Conservation (phyloP, 2,329 filamentous ascomycete genomes). For the Exophiala viscosa region DNA sequence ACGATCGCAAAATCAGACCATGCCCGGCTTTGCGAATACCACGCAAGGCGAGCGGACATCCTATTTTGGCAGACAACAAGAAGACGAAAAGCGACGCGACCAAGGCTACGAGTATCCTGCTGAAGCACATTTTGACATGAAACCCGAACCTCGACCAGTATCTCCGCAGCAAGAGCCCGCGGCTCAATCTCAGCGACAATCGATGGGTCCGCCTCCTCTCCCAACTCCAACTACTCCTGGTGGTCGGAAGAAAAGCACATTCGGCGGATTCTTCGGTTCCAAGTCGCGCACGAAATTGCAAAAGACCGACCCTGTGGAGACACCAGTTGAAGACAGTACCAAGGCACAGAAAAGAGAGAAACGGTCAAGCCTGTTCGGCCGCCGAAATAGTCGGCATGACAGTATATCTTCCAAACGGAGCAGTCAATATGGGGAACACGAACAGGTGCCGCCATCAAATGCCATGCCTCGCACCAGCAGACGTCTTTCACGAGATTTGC, state of each 20-base stretch:
- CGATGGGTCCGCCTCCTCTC: constrained; percentile 8
- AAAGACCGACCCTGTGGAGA: constrained; percentile 7
- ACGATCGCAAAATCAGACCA: constrained; percentile 4
- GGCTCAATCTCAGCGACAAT: constrained; percentile 9
- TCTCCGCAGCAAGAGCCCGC: not conserved
- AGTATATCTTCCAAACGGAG: constrained; percentile 23
- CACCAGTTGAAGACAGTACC: not conserved
- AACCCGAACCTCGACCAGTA: not conserved
- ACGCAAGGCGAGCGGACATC: not conserved
- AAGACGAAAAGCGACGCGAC: not conserved
- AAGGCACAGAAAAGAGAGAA: constrained; percentile 15
- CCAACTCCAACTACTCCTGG: not conserved
- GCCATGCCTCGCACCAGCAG: constrained; percentile 1
- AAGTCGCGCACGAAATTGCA: constrained; percentile 18
- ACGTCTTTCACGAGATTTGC: constrained; percentile 10
- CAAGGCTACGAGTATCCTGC: not conserved
- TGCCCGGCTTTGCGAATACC: too few species aligned
- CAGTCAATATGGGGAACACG: constrained; percentile 9
- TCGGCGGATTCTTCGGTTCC: constrained; percentile 20
- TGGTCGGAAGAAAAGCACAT: constrained; percentile 15
- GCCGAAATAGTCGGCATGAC: constrained; percentile 15
- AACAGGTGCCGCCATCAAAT: constrained; percentile 12
- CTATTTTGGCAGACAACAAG: not conserved
- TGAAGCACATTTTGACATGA: constrained; percentile 9
- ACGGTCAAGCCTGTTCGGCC: constrained; percentile 13